Conservation (phyloP, 2,329 filamentous ascomycete species). For the Cladosporium velox region DNA sequence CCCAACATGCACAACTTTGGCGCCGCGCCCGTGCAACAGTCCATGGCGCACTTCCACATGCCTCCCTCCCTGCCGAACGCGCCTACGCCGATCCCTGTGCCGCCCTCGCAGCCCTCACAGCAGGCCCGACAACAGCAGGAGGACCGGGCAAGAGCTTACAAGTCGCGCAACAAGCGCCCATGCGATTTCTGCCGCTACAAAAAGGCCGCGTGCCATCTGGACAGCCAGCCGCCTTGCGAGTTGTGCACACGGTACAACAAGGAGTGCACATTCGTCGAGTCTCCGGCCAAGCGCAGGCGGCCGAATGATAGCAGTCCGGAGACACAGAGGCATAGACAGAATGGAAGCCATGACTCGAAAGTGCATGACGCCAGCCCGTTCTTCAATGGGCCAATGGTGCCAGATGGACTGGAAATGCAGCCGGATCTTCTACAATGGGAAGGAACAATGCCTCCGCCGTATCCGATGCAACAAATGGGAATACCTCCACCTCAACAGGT, state of each 20-base stretch:
- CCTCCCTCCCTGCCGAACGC: slow-evolving; percentile 25
- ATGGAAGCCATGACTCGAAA: slow-evolving; percentile 8
- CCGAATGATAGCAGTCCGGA: slow-evolving; percentile 32
- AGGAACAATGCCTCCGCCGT: slow-evolving; percentile 31
- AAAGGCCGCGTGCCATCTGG: slow-evolving; percentile 50
- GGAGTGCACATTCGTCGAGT: slow-evolving; percentile 50
- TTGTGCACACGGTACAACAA: slow-evolving; percentile 47
- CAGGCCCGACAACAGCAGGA: slow-evolving; percentile 20
- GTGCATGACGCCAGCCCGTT: slow-evolving; percentile 8
- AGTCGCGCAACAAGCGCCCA: slow-evolving; percentile 43
- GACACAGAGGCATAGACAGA: slow-evolving; percentile 7
- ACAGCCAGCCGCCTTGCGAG: slow-evolving; percentile 46
- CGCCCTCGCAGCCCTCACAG: slow-evolving; percentile 4
- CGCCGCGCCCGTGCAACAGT: slow-evolving; percentile 12
- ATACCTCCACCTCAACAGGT: slow-evolving; percentile 24
- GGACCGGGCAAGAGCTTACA: slow-evolving; percentile 40
- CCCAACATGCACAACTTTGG: slow-evolving; percentile 22
- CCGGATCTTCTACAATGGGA: slow-evolving; percentile 34
- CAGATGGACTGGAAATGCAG: slow-evolving; percentile 30
- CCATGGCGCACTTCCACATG: slow-evolving; percentile 26
- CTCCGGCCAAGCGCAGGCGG: slow-evolving; percentile 37
- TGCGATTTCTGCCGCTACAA: slow-evolving; percentile 52
- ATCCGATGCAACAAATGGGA: slow-evolving; percentile 31
- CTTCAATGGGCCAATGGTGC: slow-evolving; percentile 18
- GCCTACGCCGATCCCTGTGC: slow-evolving; percentile 20